Evolutionary conservation across 1,139 yeast genomes (phyloP).

Genomic region (Diutina mesorugosa): DNA sequence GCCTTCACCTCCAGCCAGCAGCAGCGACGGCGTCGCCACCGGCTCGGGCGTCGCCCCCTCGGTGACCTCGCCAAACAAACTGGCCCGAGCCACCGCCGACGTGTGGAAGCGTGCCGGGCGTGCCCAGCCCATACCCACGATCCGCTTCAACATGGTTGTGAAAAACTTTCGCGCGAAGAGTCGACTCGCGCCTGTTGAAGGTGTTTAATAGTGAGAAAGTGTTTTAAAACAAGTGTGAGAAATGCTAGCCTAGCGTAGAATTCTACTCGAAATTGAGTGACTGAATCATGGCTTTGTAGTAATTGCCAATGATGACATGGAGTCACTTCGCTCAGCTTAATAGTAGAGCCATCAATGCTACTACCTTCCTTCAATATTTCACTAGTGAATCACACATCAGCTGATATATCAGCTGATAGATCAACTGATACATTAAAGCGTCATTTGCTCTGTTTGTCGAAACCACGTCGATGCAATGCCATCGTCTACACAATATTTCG

Average conservation of each 20-base stretch:
- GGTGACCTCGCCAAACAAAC: constrained; percentile 1
- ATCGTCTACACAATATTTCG: not conserved
- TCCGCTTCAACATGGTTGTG: not conserved
- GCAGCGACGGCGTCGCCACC: not conserved
- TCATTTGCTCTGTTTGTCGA: too few species aligned
- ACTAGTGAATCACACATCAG: not conserved
- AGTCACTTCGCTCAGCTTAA: too few species aligned
- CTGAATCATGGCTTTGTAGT: too few species aligned
- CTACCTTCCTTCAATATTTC: not conserved
- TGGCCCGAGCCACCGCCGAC: not conserved
- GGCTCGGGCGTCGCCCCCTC: not conserved
- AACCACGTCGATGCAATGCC: too few species aligned
- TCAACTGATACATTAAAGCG: too few species aligned
- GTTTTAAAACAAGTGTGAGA: too few species aligned
- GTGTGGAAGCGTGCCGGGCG: not conserved
- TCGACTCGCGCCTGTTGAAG: not conserved
- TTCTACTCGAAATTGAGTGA: too few species aligned
- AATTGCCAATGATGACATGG: too few species aligned
- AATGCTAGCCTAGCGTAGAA: too few species aligned
- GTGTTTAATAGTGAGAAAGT: not conserved
- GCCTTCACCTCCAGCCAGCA: not conserved
- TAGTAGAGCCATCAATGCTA: too few species aligned
- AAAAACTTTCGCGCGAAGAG: not conserved
- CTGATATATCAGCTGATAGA: not conserved
- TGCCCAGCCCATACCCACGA: not conserved